Evolutionary conservation across 2,329 filamentous ascomycete genomes (phyloP).

Genomic region (Arachnopeziza araneosa): DNA sequence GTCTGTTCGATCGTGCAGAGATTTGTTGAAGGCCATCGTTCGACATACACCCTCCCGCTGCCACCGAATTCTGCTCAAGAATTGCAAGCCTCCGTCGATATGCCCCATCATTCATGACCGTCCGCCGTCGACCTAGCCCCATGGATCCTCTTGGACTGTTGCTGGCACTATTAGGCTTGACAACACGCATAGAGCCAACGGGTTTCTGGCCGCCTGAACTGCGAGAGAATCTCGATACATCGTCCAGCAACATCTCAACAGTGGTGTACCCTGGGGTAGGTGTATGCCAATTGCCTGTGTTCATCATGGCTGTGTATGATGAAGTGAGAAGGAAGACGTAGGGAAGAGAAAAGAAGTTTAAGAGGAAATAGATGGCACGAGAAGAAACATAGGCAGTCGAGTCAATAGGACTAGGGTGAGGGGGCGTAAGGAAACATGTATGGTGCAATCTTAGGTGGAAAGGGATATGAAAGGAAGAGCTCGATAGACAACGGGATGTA

Average conservation of each 20-base stretch:
- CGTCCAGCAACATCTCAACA: conserved; percentile 43
- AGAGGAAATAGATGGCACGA: conserved; percentile 8
- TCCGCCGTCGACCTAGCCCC: conserved; percentile 48
- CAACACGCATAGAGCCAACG: conserved; percentile 50
- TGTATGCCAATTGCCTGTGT: conserved; percentile 19
- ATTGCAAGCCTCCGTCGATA: conserved; percentile 24
- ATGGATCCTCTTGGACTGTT: conserved; percentile 59
- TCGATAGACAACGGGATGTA: neutral
- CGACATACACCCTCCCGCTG: conserved; percentile 39
- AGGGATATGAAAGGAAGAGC: conserved; percentile 13
- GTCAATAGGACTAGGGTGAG: conserved; percentile 7
- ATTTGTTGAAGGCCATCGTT: conserved; percentile 28
- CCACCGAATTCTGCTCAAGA: conserved; percentile 37
- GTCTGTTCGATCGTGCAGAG: conserved; percentile 41
- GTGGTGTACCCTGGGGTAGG: conserved; percentile 31
- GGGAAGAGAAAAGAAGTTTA: conserved; percentile 1
- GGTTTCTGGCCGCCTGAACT: conserved; percentile 45
- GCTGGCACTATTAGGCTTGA: conserved; percentile 61
- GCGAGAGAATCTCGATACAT: conserved; percentile 45
- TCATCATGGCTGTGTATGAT: conserved; percentile 20
- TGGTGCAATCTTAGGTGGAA: conserved; percentile 17
- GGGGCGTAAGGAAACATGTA: conserved; percentile 13
- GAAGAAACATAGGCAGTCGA: conserved; percentile 15
- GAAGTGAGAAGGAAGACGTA: neutral
- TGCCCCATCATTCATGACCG: conserved; percentile 44